A percentile compares a stretch with the other conserved stretches of the same genome.
Evolutionary conservation across 768 basidiomycete species (phyloP).

Genomic region (Tylopilus balloui): DNA sequence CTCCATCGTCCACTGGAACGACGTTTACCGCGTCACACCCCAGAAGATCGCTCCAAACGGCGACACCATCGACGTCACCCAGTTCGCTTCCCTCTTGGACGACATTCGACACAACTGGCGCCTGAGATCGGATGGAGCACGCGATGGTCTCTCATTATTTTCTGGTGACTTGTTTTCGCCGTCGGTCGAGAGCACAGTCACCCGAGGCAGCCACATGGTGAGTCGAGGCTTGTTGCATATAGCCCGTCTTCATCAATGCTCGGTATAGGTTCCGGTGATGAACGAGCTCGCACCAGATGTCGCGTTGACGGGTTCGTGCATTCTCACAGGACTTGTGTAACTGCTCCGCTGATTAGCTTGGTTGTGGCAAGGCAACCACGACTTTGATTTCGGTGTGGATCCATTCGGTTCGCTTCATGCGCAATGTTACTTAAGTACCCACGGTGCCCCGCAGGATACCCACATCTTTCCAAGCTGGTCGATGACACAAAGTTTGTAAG

Average conservation of each 20-base stretch:
- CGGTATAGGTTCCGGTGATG: conserved; percentile 73
- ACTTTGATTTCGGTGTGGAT: conserved; percentile 77
- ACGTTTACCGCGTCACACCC: conserved; percentile 75
- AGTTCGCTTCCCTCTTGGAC: conserved; percentile 73
- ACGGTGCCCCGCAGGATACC: conserved; percentile 48
- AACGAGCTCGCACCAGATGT: conserved; percentile 78
- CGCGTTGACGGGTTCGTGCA: conserved; percentile 64
- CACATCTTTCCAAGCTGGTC: conserved; percentile 62
- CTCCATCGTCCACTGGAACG: conserved; percentile 69
- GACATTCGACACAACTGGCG: conserved; percentile 58
- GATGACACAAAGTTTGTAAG: conserved; percentile 71
- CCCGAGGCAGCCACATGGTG: conserved; percentile 90
- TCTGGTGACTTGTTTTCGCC: conserved; percentile 90
- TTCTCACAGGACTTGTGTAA: not conserved
- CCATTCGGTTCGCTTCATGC: not conserved
- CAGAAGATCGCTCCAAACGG: conserved; percentile 56
- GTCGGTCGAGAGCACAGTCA: conserved; percentile 81
- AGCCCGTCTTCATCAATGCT: not conserved
- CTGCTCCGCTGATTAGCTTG: conserved; percentile 6
- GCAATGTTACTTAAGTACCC: not conserved
- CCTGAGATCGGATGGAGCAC: conserved; percentile 41
- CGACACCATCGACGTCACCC: conserved; percentile 80
- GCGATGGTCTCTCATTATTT: conserved; percentile 77
- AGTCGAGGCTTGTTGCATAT: conserved; percentile 9
- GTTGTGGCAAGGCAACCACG: conserved; percentile 69